Evolutionary conservation across 1,139 yeast genomes (phyloP), one percentile per base, ranked within the genome.

Genomic region (Nakaseomyces delphensis): DNA sequence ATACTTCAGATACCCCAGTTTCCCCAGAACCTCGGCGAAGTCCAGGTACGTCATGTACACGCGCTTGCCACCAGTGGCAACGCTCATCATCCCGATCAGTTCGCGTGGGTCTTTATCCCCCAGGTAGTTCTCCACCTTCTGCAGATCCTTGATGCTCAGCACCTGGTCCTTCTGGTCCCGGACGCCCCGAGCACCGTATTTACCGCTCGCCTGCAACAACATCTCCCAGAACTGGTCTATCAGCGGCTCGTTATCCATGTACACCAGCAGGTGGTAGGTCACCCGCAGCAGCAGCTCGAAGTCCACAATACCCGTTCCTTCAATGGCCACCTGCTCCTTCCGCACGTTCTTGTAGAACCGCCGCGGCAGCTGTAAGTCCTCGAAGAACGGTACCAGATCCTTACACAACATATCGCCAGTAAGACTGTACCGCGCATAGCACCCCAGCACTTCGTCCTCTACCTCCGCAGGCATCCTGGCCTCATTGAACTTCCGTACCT

Each of bases 1-100:
- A 42, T 49, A 57, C 38, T 52, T 46, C 33, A 60, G 43, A 32
- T 54, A 46, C 2, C 74, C 74, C 13, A 71, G 45, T 45, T 70
- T 66, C 0, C 76, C 76, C 45, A 72, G 45, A n/a, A 69, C 52
- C 40, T 63, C 57, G 4, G 69, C 74, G 48, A 72, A 67, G 50
- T 72, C 75, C 29, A 62, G 49, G 45, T 67, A 69, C 5, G 59
- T 60, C 28, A 70, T 48, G 41, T 54, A 56, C 1, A 60, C 56
- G 25, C 65, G 58, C 6, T 55, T 54, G 2, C 70, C 68, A 5
- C 61, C 57, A 1, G 71, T 64, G 2, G 68, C 71, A 11, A 64
- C 59, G 3, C 69, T 63, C 27, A 72, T 55, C 76, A 73, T 71
- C 36, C 69, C 72, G 11, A 69, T 51, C 11, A 70, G 29, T n/a